These are phyloP conservation scores for Triticum turgidum DNA, from an alignment of 176 grass and related monocot genomes.

Conservation along the genomic window DNA sequence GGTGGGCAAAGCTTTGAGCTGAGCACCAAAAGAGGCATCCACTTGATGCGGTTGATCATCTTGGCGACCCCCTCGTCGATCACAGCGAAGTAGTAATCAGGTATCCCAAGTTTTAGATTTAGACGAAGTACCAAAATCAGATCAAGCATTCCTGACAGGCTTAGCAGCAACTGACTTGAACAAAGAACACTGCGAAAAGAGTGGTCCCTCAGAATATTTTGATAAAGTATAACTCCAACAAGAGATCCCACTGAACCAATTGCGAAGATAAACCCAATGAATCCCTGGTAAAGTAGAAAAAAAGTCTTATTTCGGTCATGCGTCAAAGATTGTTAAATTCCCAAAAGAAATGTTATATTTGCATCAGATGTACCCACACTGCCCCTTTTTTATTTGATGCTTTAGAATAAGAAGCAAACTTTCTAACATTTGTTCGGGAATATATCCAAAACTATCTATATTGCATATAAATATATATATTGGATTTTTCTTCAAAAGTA, in stretches of 20 bases:
- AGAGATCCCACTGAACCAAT: conserved; percentile 74
- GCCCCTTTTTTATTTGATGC: background rate
- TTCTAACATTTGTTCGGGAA: background rate
- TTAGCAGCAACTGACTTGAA: conserved; percentile 65
- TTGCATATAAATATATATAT: background rate
- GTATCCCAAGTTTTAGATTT: conserved; percentile 70
- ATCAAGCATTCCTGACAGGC: conserved; percentile 83
- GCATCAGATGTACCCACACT: background rate
- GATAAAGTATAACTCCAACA: conserved; percentile 74
- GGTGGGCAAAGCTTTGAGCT: conserved; percentile 75
- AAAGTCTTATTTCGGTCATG: conserved; percentile 2
- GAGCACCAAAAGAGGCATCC: conserved; percentile 85
- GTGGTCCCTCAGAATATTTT: conserved; percentile 66
- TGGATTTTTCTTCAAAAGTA: background rate
- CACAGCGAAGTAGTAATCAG: conserved; percentile 80
- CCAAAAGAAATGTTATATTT: background rate
- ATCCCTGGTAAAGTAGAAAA: conserved; percentile 48
- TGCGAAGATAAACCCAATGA: conserved; percentile 80
- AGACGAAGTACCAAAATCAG: conserved; percentile 71
- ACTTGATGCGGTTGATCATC: conserved; percentile 75
- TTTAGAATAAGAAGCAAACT: background rate
- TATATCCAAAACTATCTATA: background rate
- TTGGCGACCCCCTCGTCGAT: conserved; percentile 76
- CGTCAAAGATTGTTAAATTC: background rate
- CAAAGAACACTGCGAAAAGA: conserved; percentile 63